phyloP scores from a whole-genome alignment of 208 protist species.

The Acanthamoeba lugdunensis region DNA sequence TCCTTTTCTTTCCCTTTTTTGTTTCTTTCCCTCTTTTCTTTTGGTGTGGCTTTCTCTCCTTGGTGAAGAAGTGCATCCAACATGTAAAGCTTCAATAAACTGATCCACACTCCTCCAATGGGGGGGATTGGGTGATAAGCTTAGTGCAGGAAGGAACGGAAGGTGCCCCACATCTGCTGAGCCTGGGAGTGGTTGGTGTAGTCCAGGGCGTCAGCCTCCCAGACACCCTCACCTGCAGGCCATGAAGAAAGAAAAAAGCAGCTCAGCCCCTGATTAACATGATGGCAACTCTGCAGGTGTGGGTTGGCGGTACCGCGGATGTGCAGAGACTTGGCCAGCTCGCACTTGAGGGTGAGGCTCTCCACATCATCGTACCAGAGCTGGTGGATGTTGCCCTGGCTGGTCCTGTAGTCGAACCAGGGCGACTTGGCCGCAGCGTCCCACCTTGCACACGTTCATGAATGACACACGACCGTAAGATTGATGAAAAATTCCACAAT shows the following conservation, averaged over 20 bases:
- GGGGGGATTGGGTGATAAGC: no score
- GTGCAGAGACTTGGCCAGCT: slow-evolving; percentile 41
- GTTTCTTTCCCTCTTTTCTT: no score
- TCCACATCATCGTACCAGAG: slow-evolving; percentile 68
- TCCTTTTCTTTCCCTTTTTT: no score
- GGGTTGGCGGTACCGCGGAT: not conserved
- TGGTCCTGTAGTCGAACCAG: slow-evolving; percentile 39
- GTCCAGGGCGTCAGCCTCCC: slow-evolving; percentile 68
- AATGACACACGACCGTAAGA: not conserved
- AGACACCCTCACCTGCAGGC: slow-evolving; percentile 56
- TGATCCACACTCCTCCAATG: no score
- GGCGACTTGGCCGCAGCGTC: slow-evolving; percentile 43
- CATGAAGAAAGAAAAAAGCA: not conserved
- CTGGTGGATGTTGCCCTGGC: not conserved
- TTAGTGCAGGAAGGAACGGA: slow-evolving; percentile 50
- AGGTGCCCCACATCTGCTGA: slow-evolving; percentile 67
- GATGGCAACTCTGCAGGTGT: not conserved
- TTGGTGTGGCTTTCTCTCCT: no score
- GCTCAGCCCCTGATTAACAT: not conserved
- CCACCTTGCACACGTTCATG: not conserved
- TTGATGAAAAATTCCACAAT: no score
- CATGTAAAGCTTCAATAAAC: no score
- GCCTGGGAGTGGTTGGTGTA: slow-evolving; percentile 57
- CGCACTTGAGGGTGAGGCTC: slow-evolving; percentile 60
- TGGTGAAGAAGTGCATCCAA: no score